Evolutionary conservation across 129 eudicot genomes (phyloP).

Genomic region (Chrysanthemum lavandulifolium): DNA sequence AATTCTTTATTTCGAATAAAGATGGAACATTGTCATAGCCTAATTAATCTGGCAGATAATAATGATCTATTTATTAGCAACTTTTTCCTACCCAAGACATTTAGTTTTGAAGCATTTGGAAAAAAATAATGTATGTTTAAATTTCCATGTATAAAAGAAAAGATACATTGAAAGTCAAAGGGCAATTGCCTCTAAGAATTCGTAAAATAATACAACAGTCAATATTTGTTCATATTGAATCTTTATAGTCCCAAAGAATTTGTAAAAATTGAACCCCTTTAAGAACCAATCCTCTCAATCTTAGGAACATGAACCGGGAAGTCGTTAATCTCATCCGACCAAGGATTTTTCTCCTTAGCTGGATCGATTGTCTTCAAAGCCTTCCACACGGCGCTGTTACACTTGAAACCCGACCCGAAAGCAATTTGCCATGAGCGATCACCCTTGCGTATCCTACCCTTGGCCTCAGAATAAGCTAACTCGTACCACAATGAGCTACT

Average conservation of each 20-base stretch:
- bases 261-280: conserved; percentile 1
- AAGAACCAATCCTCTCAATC: conserved; percentile 36
- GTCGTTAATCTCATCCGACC: conserved; percentile 55
- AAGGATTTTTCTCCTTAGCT: conserved; percentile 47
- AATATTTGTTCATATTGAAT: conserved; percentile 6
- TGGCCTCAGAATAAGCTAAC: conserved; percentile 60
- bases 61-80: not conserved
- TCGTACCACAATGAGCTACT: conserved; percentile 75
- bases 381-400: conserved; percentile 57
- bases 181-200: conserved; percentile 28
- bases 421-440: conserved; percentile 64
- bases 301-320: conserved; percentile 63
- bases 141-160: conserved; percentile 3
- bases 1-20: too few relatives aligned
- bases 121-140: not conserved
- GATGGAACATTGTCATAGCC: too few relatives aligned
- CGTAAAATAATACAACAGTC: conserved; percentile 19
- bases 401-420: conserved; percentile 52
- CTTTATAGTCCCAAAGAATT: not conserved
- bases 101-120: not conserved
- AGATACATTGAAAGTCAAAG: conserved; percentile 19
- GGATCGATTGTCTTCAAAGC: conserved; percentile 56
- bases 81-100: not conserved
- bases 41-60: not conserved
- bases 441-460: conserved; percentile 64